A percentile compares a stretch with the other conserved stretches of the same genome.
phyloP scores from a whole-genome alignment of 2,329 filamentous ascomycete genomes.

The Thielaviopsis ethacetica region DNA sequence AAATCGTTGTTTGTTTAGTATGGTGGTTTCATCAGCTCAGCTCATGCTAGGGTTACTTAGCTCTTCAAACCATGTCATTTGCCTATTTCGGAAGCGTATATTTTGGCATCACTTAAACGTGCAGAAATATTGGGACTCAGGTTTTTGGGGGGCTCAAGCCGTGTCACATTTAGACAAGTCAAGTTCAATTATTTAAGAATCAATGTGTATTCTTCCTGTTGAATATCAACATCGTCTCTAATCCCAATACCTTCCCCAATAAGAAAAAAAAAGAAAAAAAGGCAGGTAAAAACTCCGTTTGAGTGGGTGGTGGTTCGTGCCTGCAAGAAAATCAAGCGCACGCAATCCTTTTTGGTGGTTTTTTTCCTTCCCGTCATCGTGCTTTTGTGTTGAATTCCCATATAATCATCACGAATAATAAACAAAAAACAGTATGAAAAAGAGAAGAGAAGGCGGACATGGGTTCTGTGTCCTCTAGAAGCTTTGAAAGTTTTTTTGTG shows the following conservation, averaged over 20 bases:
- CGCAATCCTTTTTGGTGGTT: not conserved
- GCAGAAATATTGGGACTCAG: too few relatives aligned
- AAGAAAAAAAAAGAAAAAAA: not conserved
- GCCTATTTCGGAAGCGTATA: too few relatives aligned
- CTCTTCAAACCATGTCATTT: too few relatives aligned
- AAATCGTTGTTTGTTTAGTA: not conserved
- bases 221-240: not conserved
- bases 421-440: conserved; percentile 5
- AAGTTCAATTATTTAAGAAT: not conserved
- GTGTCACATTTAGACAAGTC: too few relatives aligned
- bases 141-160: too few relatives aligned
- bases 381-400: not conserved
- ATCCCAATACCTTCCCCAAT: not conserved
- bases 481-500: conserved; percentile 13
- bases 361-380: not conserved
- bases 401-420: conserved; percentile 9
- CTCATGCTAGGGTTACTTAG: too few relatives aligned
- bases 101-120: too few relatives aligned
- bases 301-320: not conserved
- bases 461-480: conserved; percentile 12
- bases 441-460: conserved; percentile 6
- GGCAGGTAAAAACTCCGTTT: conserved; percentile 2
- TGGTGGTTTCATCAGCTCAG: too few relatives aligned
- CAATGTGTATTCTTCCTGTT: not conserved
- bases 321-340: not conserved